Conservation (phyloP, 345 rosid species). For the Gossypium mustelinum region DNA sequence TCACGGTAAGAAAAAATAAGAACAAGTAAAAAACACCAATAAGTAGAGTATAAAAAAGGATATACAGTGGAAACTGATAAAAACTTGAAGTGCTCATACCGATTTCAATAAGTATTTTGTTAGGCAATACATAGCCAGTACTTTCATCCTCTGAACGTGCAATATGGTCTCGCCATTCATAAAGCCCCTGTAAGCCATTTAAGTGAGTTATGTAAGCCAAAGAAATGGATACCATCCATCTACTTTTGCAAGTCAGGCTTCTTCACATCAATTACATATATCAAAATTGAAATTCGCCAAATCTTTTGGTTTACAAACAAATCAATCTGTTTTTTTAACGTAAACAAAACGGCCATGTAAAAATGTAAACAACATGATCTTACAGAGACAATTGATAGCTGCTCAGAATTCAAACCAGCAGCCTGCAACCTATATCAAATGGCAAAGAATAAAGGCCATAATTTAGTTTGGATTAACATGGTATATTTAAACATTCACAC, state of each 20-base stretch:
- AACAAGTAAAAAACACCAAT: neutral
- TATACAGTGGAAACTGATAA: conserved; percentile 16
- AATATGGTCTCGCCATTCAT: conserved; percentile 76
- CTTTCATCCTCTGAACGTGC: conserved; percentile 90
- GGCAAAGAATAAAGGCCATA: conserved; percentile 15
- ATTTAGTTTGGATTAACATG: conserved; percentile 13
- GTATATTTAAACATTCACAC: neutral
- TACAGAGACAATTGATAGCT: conserved; percentile 80
- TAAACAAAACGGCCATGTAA: neutral
- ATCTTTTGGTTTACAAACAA: neutral
- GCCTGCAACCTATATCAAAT: conserved; percentile 49
- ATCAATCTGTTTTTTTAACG: neutral
- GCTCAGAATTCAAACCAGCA: conserved; percentile 66
- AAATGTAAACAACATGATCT: conserved; percentile 21
- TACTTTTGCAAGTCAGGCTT: neutral
- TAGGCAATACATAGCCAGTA: conserved; percentile 86
- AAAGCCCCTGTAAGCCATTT: conserved; percentile 61
- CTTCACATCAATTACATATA: neutral
- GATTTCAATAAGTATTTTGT: conserved; percentile 75
- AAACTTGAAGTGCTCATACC: conserved; percentile 38
- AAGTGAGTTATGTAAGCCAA: conserved; percentile 1
- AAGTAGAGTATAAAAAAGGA: neutral
- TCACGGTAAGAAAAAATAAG: conserved; percentile 14
- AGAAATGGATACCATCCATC: neutral
- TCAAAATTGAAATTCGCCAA: neutral